Evolutionary conservation across 2,329 filamentous ascomycete genomes (phyloP), one percentile per base, ranked within the genome.

Genomic region (Thelonectria blattea): DNA sequence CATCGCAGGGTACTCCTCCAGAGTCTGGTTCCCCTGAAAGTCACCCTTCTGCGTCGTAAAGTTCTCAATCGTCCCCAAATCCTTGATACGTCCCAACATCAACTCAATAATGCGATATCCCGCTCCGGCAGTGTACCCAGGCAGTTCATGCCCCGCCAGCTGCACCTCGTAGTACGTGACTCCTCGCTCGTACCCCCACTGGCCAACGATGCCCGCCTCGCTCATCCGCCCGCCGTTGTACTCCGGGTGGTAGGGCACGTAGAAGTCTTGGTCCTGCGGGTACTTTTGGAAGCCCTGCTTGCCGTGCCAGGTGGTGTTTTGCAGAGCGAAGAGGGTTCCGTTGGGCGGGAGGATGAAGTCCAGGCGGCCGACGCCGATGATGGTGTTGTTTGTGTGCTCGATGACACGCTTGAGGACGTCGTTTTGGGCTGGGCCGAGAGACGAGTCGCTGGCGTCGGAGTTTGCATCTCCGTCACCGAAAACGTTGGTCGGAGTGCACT

Each of bases 291-390:
- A 93, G 0, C 91, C 91, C 53, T 90, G 85, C 27, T 80, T 72
- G 4, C 90, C 91, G 60, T 86, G 84, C 87, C 88, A 93, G 0
- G 90, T 93, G 83, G 92, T 91, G 77, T 93, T 93, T 71, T 93
- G 90, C 51, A 93, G 87, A 0, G 84, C 83, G 7, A 91, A 79
- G 1, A 93, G 80, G 0, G 89, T 91, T 17, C 91, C 91, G 72
- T 91, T 90, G 70, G 82, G 80, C 11, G 89, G 80, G 1, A 91
- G 81, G 63, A 91, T 81, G 71, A 83, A 90, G 74, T 93, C 91
- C 2, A 74, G 63, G 11, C 66, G 64, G 2, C 72, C 72, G 3
- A 64, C 64, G 0, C 70, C 72, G 5, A 74, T 73, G 20, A 74
- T 73, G 17, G 71, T 72, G 62, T 74, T 74, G 55, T 73, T 73